These are phyloP conservation scores for Bryoerythrophyllum caledonicum DNA, from an alignment of 225 moss, liverwort and hornwort genomes.

Conservation along the genomic window DNA sequence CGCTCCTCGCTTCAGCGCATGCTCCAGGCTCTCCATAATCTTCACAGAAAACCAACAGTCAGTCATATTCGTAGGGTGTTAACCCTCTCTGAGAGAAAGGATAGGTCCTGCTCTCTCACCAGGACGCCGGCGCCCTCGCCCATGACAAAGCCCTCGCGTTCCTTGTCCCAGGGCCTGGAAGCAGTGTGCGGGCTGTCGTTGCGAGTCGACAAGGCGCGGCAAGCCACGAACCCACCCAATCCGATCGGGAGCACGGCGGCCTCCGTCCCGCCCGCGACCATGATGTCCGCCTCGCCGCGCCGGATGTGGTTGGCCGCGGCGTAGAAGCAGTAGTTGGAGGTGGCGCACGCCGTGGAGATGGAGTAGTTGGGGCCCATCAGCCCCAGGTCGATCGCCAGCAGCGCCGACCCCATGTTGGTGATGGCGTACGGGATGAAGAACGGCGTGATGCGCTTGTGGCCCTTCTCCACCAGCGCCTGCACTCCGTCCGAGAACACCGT, in stretches of 20 bases:
- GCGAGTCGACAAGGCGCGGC: conserved; percentile 70
- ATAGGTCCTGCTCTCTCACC: conserved; percentile 62
- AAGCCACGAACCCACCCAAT: conserved; percentile 77
- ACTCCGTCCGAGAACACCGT: conserved; percentile 83
- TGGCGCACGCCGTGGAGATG: conserved; percentile 86
- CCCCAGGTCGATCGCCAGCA: conserved; percentile 77
- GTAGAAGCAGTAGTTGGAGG: conserved; percentile 85
- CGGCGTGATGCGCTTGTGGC: conserved; percentile 73
- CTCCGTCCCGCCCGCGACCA: conserved; percentile 81
- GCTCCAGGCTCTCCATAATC: conserved; percentile 90
- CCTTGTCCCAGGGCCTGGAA: conserved; percentile 93
- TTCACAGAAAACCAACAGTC: conserved; percentile 25
- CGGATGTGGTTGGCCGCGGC: conserved; percentile 83
- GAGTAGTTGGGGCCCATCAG: conserved; percentile 87
- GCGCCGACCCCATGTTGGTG: conserved; percentile 84
- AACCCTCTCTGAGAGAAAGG: too few relatives aligned
- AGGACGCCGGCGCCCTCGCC: conserved; percentile 83
- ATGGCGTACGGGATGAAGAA: conserved; percentile 88
- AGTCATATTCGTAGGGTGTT: background rate
- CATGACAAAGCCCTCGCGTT: conserved; percentile 85
- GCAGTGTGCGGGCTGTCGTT: conserved; percentile 72
- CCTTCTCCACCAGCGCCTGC: conserved; percentile 77
- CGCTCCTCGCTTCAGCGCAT: conserved; percentile 78
- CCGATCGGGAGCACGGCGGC: conserved; percentile 79
- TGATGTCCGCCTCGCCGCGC: conserved; percentile 78